Evolutionary conservation across 352 stramenopile genomes (phyloP).

Genomic region (Pythium graminicola): DNA sequence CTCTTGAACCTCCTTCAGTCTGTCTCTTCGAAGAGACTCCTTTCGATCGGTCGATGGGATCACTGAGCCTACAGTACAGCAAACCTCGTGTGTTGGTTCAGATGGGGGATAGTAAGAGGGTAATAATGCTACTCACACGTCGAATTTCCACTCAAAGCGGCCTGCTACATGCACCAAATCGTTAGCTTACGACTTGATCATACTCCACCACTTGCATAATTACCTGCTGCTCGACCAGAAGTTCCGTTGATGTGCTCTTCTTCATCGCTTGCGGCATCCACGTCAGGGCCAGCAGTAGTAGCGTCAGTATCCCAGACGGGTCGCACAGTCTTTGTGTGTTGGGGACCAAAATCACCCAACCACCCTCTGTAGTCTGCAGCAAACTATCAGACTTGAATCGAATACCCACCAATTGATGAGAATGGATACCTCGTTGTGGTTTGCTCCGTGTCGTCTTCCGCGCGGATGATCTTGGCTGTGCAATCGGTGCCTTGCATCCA

Average conservation of each 20-base stretch:
- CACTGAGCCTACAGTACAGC: constrained; percentile 1
- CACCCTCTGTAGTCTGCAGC: constrained; percentile 58
- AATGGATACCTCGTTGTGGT: constrained; percentile 7
- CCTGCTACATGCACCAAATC: no score
- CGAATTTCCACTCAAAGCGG: constrained; percentile 60
- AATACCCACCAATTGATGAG: no score
- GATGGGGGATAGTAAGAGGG: not conserved
- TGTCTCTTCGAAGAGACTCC: not conserved
- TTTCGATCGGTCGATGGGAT: not conserved
- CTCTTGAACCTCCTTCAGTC: not conserved
- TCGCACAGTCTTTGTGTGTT: constrained; percentile 66
- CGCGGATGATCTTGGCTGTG: not conserved
- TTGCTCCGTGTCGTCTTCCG: not conserved
- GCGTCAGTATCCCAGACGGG: constrained; percentile 36
- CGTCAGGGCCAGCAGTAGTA: not conserved
- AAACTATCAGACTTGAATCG: no score
- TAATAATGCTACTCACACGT: constrained; percentile 30
- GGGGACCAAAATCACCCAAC: constrained; percentile 64
- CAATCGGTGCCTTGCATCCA: constrained; percentile 23
- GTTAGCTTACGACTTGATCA: not conserved
- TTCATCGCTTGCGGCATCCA: not conserved
- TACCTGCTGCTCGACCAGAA: not conserved
- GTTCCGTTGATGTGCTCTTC: not conserved
- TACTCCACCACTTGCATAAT: no score
- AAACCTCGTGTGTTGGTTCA: no score